phyloP scores from a whole-genome alignment of 768 basidiomycete genomes.

The Boletus huronensis region DNA sequence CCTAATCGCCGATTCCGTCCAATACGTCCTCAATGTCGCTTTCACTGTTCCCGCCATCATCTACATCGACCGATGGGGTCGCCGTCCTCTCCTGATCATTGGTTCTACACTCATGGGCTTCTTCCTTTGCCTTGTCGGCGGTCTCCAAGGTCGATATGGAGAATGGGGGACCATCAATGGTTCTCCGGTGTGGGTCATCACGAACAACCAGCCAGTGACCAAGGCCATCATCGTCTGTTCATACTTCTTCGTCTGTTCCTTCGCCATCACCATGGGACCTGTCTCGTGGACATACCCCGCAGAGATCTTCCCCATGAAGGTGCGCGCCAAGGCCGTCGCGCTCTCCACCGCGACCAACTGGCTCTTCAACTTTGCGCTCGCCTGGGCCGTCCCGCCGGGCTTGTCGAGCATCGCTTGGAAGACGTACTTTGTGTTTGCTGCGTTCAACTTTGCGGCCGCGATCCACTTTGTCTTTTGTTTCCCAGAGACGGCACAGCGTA shows the following conservation, averaged over 20 bases:
- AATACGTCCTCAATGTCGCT: constrained; percentile 42
- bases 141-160: constrained; percentile 66
- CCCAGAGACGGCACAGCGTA: constrained; percentile 71
- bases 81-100: constrained; percentile 67
- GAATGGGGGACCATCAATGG: constrained; percentile 51
- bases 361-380: constrained; percentile 72
- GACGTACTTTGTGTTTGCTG: constrained; percentile 75
- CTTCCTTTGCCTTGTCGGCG: constrained; percentile 76
- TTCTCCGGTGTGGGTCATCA: constrained; percentile 57
- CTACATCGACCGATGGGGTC: constrained; percentile 78
- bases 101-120: constrained; percentile 70
- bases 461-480: constrained; percentile 76
- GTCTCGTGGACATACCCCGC: constrained; percentile 75
- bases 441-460: constrained; percentile 71
- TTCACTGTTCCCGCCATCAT: constrained; percentile 46
- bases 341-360: constrained; percentile 47
- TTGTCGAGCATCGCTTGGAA: constrained; percentile 66
- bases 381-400: constrained; percentile 72
- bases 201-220: constrained; percentile 50
- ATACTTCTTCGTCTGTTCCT: constrained; percentile 73
- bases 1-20: constrained; percentile 72
- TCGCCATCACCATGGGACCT: constrained; percentile 75
- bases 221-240: constrained; percentile 74
- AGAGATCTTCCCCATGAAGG: constrained; percentile 65
- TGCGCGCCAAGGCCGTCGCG: constrained; percentile 59